phyloP scores from a whole-genome alignment of 2,329 filamentous ascomycete genomes.

The Monilinia fructigena region DNA sequence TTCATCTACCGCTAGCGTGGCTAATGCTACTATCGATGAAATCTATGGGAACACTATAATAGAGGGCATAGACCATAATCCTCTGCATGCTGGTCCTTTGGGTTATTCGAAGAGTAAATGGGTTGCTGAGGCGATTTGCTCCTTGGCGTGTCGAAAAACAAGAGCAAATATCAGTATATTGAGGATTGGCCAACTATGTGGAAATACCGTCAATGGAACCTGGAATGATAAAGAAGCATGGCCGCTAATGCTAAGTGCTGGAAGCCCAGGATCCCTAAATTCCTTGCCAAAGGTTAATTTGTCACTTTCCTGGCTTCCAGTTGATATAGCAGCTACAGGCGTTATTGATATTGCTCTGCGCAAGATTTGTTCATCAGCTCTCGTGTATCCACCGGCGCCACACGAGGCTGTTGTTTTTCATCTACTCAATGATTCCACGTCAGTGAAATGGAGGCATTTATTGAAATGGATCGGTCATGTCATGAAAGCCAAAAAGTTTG shows the following conservation, averaged over 20 bases:
- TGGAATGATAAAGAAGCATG: slow-evolving; percentile 52
- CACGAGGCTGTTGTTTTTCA: slow-evolving; percentile 10
- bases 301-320: slow-evolving; percentile 45
- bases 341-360: slow-evolving; percentile 43
- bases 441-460: background rate
- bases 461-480: slow-evolving; percentile 12
- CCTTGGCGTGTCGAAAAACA: slow-evolving; percentile 39
- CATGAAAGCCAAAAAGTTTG: background rate
- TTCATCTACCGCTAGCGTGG: slow-evolving; percentile 50
- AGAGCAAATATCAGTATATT: slow-evolving; percentile 26
- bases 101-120: slow-evolving; percentile 59
- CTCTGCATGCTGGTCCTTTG: slow-evolving; percentile 44
- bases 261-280: slow-evolving; percentile 37
- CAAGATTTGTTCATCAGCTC: background rate
- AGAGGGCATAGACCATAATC: slow-evolving; percentile 1
- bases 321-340: slow-evolving; percentile 46
- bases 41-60: background rate
- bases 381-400: background rate
- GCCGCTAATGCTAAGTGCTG: slow-evolving; percentile 48
- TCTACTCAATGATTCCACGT: slow-evolving; percentile 6
- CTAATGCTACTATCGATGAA: slow-evolving; percentile 34
- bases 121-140: slow-evolving; percentile 57
- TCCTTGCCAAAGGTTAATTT: slow-evolving; percentile 44
- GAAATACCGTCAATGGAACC: slow-evolving; percentile 44
- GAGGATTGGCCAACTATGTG: slow-evolving; percentile 47